phyloP scores from a whole-genome alignment of 2,329 filamentous ascomycete genomes.

The Colletotrichum trifolii region DNA sequence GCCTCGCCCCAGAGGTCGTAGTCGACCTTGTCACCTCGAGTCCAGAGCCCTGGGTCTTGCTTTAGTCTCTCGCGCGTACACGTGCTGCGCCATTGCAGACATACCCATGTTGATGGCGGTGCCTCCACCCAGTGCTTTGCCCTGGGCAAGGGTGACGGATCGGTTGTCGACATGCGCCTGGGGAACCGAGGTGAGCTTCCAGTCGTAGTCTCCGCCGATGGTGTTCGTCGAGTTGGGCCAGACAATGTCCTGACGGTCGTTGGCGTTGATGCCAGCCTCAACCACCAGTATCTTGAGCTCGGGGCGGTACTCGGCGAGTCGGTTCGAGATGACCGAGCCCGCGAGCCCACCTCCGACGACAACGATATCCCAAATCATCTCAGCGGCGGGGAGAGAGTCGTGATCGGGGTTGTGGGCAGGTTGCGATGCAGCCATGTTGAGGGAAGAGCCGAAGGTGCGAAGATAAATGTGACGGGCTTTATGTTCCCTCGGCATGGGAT shows the following conservation, averaged over 20 bases:
- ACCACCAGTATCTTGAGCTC: constrained; percentile 49
- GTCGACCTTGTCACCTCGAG: constrained; percentile 55
- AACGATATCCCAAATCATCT: constrained; percentile 47
- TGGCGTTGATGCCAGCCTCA: constrained; percentile 50
- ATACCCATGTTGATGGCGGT: constrained; percentile 52
- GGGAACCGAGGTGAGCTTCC: constrained; percentile 48
- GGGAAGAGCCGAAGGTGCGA: neutral
- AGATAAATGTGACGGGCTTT: neutral
- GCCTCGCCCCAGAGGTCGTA: constrained; percentile 56
- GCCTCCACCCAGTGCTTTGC: constrained; percentile 55
- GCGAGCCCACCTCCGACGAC: constrained; percentile 52
- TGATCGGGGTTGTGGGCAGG: neutral
- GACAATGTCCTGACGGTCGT: constrained; percentile 41
- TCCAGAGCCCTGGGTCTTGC: constrained; percentile 47
- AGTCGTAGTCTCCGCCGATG: constrained; percentile 48
- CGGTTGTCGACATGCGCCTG: constrained; percentile 42
- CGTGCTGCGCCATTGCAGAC: neutral
- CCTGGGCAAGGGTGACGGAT: constrained; percentile 42
- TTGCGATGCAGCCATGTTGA: neutral
- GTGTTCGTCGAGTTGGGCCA: constrained; percentile 43
- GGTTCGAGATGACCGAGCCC: constrained; percentile 49
- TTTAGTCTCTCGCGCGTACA: neutral
- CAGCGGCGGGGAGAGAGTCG: neutral
- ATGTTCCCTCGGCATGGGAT: neutral
- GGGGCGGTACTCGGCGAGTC: constrained; percentile 42